These are phyloP conservation scores for Pistacia integerrima DNA, from an alignment of 345 rosid genomes.

Conservation along the genomic window DNA sequence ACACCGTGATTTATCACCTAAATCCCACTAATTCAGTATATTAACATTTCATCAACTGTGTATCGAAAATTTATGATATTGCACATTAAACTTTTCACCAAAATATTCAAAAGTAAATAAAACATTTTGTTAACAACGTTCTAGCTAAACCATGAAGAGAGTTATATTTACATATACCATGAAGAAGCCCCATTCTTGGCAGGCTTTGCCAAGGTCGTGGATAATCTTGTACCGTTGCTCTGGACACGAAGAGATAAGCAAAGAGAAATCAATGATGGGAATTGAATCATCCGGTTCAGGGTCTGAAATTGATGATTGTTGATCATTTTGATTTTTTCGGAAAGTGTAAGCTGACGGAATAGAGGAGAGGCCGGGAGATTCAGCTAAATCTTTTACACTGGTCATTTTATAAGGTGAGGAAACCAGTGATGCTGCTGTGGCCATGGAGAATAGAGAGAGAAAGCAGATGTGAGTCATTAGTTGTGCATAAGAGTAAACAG, in stretches of 20 bases:
- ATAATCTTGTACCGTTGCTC: slow-evolving; percentile 31
- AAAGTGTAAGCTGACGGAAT: slow-evolving; percentile 29
- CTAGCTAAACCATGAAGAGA: background rate
- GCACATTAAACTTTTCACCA: no score
- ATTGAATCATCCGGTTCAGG: slow-evolving; percentile 26
- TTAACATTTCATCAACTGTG: no score
- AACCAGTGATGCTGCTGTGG: no score
- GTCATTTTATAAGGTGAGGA: background rate
- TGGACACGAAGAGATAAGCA: slow-evolving; percentile 36
- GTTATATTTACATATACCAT: slow-evolving; percentile 32
- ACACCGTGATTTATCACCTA: slow-evolving; percentile 61
- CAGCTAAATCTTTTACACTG: slow-evolving; percentile 32
- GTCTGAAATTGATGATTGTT: slow-evolving; percentile 7
- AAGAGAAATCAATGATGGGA: slow-evolving; percentile 54
- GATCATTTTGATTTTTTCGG: slow-evolving; percentile 6
- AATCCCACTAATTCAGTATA: background rate
- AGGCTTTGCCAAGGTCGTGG: slow-evolving; percentile 49
- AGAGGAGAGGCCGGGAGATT: slow-evolving; percentile 35
- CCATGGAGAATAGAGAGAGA: no score
- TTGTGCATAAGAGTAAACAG: no score
- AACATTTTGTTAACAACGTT: background rate
- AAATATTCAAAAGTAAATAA: no score
- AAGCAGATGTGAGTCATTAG: no score
- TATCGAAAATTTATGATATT: no score
- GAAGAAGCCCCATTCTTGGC: slow-evolving; percentile 67